These are phyloP conservation scores for Isabelozyma pseudorhagii DNA, from an alignment of 805 yeast genomes.

Conservation along the genomic window DNA sequence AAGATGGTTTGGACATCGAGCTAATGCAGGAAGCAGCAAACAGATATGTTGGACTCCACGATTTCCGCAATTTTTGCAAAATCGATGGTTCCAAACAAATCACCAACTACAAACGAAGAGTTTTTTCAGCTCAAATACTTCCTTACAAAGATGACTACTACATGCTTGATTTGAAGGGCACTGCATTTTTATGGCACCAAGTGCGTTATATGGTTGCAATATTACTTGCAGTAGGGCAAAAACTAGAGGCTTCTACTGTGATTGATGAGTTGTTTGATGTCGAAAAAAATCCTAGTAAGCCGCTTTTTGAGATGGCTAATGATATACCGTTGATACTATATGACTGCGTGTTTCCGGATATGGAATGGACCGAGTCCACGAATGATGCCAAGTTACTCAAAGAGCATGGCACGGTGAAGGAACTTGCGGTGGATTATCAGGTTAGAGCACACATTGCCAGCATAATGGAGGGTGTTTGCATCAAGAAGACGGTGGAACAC, in stretches of 20 bases:
- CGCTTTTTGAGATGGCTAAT: slow-evolving; percentile 83
- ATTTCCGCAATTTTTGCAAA: slow-evolving; percentile 92
- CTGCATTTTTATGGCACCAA: slow-evolving; percentile 97
- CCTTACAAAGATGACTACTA: slow-evolving; percentile 44
- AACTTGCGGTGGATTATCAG: slow-evolving; percentile 53
- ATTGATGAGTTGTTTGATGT: slow-evolving; percentile 60
- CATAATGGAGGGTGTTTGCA: slow-evolving; percentile 42
- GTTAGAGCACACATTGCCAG: slow-evolving; percentile 53
- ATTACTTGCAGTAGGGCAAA: slow-evolving; percentile 76
- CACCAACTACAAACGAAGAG: slow-evolving; percentile 66
- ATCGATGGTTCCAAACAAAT: slow-evolving; percentile 93
- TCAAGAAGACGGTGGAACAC: slow-evolving; percentile 13
- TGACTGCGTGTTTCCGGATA: slow-evolving; percentile 72
- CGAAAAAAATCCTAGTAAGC: slow-evolving; percentile 58
- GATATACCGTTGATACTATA: slow-evolving; percentile 84
- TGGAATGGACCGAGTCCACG: slow-evolving; percentile 58
- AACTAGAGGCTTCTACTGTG: slow-evolving; percentile 58
- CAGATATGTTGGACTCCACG: slow-evolving; percentile 70
- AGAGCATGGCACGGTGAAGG: slow-evolving; percentile 43
- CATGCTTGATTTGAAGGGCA: slow-evolving; percentile 76
- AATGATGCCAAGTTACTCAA: slow-evolving; percentile 32
- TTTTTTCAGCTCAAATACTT: slow-evolving; percentile 51
- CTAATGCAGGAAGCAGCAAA: slow-evolving; percentile 68
- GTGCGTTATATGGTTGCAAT: slow-evolving; percentile 94
- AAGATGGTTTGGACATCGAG: slow-evolving; percentile 55